Conservation (phyloP, 805 yeast genomes). For the Kurtzmaniella cleridarum region DNA sequence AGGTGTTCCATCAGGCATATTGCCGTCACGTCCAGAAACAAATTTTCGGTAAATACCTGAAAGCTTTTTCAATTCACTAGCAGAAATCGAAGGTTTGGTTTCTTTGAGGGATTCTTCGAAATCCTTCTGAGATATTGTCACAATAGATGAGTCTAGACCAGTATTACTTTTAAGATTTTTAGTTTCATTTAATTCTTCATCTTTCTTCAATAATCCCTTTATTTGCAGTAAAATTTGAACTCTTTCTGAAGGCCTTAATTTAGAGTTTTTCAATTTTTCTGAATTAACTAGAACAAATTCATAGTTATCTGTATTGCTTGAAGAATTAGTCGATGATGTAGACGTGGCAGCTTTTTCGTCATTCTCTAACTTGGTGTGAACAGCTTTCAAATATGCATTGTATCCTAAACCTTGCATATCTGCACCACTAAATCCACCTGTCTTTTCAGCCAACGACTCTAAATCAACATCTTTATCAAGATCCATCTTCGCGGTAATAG, state of each 20-base stretch:
- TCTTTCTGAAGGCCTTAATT: slow-evolving; percentile 34
- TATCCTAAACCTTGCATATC: slow-evolving; percentile 90
- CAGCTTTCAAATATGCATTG: slow-evolving; percentile 86
- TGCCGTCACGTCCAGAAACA: slow-evolving; percentile 73
- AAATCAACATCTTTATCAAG: slow-evolving; percentile 48
- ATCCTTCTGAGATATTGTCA: slow-evolving; percentile 48
- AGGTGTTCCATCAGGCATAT: slow-evolving; percentile 81
- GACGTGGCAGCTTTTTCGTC: slow-evolving; percentile 26
- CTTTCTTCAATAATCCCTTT: slow-evolving; percentile 27
- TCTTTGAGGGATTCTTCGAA: slow-evolving; percentile 59
- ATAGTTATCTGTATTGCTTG: slow-evolving; percentile 12
- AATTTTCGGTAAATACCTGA: slow-evolving; percentile 64
- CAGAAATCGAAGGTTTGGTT: slow-evolving; percentile 87
- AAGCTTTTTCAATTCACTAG: slow-evolving; percentile 61
- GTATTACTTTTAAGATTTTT: slow-evolving; percentile 8
- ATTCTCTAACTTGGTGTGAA: slow-evolving; percentile 58
- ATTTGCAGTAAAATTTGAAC: slow-evolving; percentile 38
- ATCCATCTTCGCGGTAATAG: slow-evolving; percentile 58
- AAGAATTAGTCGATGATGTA: slow-evolving; percentile 8
- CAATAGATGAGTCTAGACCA: slow-evolving; percentile 16
- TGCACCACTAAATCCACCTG: slow-evolving; percentile 88
- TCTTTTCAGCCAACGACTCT: slow-evolving; percentile 45
- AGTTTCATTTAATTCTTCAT: slow-evolving; percentile 3
- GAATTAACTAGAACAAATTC: slow-evolving; percentile 43
- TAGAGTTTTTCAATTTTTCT: slow-evolving; percentile 19